A percentile compares a stretch with the other conserved stretches of the same genome.
phyloP scores from a whole-genome alignment of 768 basidiomycete species.

The Tulasnella sp. region DNA sequence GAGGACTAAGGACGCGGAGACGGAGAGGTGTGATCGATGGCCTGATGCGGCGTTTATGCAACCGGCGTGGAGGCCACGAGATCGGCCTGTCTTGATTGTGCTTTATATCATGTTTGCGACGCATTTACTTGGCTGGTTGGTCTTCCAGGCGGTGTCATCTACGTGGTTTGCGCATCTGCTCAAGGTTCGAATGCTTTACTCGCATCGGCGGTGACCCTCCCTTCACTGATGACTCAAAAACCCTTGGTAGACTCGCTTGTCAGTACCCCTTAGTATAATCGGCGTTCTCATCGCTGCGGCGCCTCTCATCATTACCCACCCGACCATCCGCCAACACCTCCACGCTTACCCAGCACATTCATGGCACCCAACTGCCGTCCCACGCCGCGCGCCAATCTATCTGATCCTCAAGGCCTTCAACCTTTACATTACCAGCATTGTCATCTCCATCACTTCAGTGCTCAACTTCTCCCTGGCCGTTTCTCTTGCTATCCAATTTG shows the following conservation, averaged over 20 bases:
- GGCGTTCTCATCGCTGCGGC: not conserved
- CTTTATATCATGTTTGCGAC: conserved; percentile 12
- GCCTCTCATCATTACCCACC: not conserved
- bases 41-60: not conserved
- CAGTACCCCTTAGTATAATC: not conserved
- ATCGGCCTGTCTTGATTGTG: conserved; percentile 18
- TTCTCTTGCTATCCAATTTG: conserved; percentile 51
- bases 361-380: conserved; percentile 10
- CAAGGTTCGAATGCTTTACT: not conserved
- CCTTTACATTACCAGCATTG: conserved; percentile 73
- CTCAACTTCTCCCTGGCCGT: conserved; percentile 90
- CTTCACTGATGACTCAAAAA: not conserved
- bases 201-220: not conserved
- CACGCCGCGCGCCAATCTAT: conserved; percentile 28
- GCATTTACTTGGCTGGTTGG: conserved; percentile 1
- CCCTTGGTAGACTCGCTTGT: not conserved
- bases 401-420: conserved; percentile 59
- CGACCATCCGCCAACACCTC: not conserved
- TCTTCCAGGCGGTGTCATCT: conserved; percentile 7
- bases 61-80: not conserved
- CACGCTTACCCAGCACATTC: conserved; percentile 16
- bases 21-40: conserved; percentile 40
- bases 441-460: conserved; percentile 76
- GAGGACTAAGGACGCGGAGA: conserved; percentile 29
- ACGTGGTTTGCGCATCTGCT: not conserved